phyloP scores from a whole-genome alignment of 2,329 filamentous ascomycete species.

The Chrysoporthe deuterocubensis region DNA sequence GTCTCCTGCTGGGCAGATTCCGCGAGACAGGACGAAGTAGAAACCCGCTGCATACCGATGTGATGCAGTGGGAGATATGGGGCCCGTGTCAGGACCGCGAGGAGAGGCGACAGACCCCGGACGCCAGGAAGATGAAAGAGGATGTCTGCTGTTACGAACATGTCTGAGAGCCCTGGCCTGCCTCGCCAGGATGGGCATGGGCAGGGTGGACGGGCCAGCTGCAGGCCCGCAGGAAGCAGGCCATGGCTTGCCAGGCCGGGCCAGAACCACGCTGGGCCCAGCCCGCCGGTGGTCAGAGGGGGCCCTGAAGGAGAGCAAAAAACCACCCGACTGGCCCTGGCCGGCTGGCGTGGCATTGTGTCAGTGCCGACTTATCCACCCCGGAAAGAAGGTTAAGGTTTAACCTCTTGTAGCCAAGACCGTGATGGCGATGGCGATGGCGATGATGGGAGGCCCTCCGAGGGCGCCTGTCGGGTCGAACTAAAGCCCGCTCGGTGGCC shows the following conservation, averaged over 20 bases:
- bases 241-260: background rate
- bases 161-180: conserved; percentile 27
- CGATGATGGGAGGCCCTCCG: background rate
- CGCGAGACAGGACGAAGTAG: conserved; percentile 22
- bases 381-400: background rate
- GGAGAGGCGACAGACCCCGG: conserved; percentile 1
- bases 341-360: background rate
- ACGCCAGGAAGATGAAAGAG: conserved; percentile 7
- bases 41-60: conserved; percentile 22
- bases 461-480: no score
- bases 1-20: background rate
- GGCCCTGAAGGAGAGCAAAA: background rate
- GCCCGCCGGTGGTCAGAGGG: background rate
- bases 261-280: background rate
- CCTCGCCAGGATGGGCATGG: conserved; percentile 14
- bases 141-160: conserved; percentile 22
- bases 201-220: background rate
- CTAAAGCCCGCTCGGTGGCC: no score
- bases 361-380: conserved; percentile 5
- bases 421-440: background rate
- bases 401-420: conserved; percentile 1
- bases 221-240: background rate
- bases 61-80: conserved; percentile 19
- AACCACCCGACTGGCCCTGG: conserved; percentile 3
- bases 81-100: conserved; percentile 9